Conservation (phyloP, 192 early-diverging fungal genomes). For the Coemansia sp. region DNA sequence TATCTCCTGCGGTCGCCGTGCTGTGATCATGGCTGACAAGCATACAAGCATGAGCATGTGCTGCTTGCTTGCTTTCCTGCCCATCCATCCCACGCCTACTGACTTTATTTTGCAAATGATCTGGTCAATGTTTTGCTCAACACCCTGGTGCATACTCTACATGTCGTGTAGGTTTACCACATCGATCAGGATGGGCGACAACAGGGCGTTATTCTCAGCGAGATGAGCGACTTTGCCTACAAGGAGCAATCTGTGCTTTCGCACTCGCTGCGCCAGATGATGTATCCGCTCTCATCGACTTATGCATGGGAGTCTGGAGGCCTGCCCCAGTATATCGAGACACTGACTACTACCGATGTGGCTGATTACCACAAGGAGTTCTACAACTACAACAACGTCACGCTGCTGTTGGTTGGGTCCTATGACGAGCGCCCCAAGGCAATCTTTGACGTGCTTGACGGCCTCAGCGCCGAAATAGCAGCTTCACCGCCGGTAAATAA, state of each 20-base stretch:
- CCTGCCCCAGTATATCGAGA: conserved; percentile 66
- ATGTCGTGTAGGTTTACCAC: conserved; percentile 59
- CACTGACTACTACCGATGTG: conserved; percentile 71
- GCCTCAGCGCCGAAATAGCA: conserved; percentile 29
- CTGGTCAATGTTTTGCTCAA: background rate
- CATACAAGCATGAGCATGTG: background rate
- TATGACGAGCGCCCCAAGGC: conserved; percentile 32
- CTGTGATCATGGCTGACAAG: background rate
- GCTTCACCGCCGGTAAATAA: conserved; percentile 26
- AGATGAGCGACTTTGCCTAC: conserved; percentile 80
- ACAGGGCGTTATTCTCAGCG: conserved; percentile 76
- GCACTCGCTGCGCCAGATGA: conserved; percentile 22
- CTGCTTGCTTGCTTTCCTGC: background rate
- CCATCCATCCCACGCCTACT: background rate
- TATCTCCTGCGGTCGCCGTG: background rate
- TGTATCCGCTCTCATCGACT: conserved; percentile 60
- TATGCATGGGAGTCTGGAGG: conserved; percentile 83
- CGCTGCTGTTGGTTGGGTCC: conserved; percentile 66
- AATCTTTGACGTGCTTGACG: conserved; percentile 55
- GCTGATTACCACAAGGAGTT: conserved; percentile 69
- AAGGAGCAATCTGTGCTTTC: conserved; percentile 66
- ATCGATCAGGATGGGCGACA: conserved; percentile 70
- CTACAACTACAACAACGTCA: conserved; percentile 70
- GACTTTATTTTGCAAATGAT: background rate
- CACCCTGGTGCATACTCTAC: no score